Base-by-base conservation (phyloP, 2,329 filamentous ascomycete species). In the Trichoderma sp. region DNA sequence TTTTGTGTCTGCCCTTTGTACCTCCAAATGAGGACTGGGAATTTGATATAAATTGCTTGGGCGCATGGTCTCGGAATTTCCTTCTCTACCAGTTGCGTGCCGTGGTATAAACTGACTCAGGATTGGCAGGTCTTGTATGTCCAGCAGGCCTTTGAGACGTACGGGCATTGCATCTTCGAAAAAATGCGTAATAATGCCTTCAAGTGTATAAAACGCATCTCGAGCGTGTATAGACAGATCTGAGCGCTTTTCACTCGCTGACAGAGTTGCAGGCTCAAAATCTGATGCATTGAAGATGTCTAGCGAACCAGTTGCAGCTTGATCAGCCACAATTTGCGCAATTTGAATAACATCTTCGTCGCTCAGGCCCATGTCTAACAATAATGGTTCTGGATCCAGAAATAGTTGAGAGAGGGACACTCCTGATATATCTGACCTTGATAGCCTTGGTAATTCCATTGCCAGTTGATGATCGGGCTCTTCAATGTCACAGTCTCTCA, bases 241-340 rank as follows among this genome's bases (percentile, higher is more conserved):
- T 24, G 82, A 81, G 1, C 81, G 80, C 46, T 76, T 77, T 73
- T 79, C 75, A 72, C 76, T 71, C 71, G 76, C 71, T 51, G 78
- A 66, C 61, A 73, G 73, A n/a, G 61, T 59, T 37, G 70, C 65
- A 18, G 66, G 69, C 13, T 73, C 71, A 54, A 70, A 69, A 32
- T 69, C 70, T 14, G 71, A 74, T 4, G 74, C 72, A 58, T 72
- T 75, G 37, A 70, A 74, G 51, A 81, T 76, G 18, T 79, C 78
- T 32, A 86, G 73, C 16, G 75, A 80, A 1, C 88, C 85, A 11
- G 83, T 86, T 2, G 87, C 84, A 26, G 90, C 85, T 75, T 93
- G 91, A 70, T 92, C 89, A 2, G 89, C 89, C n/a, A 93, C 79
- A 46, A 92, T 86, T 73, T 93, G 91, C 0, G 89, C 90, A 30